These are phyloP conservation scores for Euphorbia peplus DNA, from an alignment of 345 rosid species.

Conservation along the genomic window DNA sequence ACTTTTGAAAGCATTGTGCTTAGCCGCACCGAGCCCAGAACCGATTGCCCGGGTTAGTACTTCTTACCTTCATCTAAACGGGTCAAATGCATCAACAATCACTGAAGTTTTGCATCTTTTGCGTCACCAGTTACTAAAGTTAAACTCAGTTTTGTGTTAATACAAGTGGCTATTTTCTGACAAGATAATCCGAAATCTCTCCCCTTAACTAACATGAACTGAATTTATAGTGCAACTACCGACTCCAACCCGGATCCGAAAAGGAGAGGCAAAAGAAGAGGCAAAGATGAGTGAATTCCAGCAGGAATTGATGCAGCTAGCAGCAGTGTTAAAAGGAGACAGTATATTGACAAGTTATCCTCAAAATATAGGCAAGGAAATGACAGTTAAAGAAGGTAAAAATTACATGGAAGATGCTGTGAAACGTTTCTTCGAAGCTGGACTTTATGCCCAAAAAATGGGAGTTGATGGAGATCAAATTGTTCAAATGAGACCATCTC, in stretches of 20 bases:
- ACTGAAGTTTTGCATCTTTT: not conserved
- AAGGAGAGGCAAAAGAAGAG: slow-evolving; percentile 55
- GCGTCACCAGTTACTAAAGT: too few species aligned
- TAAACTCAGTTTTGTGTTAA: too few species aligned
- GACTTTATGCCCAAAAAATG: slow-evolving; percentile 57
- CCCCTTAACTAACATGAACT: too few species aligned
- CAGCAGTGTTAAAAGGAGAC: slow-evolving; percentile 76
- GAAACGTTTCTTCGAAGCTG: slow-evolving; percentile 65
- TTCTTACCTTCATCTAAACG: not conserved
- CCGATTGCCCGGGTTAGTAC: slow-evolving; percentile 68
- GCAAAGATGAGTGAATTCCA: slow-evolving; percentile 77
- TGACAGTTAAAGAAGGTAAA: slow-evolving; percentile 79
- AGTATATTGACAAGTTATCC: slow-evolving; percentile 48
- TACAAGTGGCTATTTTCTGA: too few species aligned
- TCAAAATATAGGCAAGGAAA: slow-evolving; percentile 42
- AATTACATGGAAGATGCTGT: slow-evolving; percentile 80
- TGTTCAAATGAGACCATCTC: slow-evolving; percentile 81
- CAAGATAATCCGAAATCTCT: too few species aligned
- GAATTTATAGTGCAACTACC: slow-evolving; percentile 44
- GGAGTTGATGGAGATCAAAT: slow-evolving; percentile 73
- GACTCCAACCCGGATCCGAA: slow-evolving; percentile 56
- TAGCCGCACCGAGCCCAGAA: slow-evolving; percentile 55
- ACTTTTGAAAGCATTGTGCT: slow-evolving; percentile 68
- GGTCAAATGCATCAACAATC: not conserved
- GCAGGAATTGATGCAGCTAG: slow-evolving; percentile 71